Conservation (phyloP, 2,329 filamentous ascomycete species). For the Rutstroemia sp. region DNA sequence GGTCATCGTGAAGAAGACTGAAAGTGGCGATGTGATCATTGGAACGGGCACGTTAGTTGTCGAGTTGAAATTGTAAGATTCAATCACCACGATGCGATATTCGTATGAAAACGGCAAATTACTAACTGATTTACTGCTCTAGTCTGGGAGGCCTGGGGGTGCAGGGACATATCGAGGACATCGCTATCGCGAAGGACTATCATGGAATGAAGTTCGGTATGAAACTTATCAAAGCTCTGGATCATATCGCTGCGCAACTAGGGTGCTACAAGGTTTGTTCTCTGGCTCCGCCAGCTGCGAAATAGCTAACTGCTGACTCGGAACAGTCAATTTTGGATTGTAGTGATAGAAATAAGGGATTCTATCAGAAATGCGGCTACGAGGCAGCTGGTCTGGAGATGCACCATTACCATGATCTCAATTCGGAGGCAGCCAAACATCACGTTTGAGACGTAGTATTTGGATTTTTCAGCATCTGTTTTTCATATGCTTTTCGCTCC, state of each 20-base stretch:
- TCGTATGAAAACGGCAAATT: no score
- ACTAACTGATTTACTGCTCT: neutral
- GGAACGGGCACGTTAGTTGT: conserved; percentile 83
- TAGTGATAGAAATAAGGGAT: conserved; percentile 88
- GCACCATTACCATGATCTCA: conserved; percentile 71
- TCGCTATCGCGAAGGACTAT: conserved; percentile 86
- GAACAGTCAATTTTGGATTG: conserved; percentile 83
- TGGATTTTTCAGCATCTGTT: neutral
- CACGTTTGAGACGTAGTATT: conserved; percentile 4
- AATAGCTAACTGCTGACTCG: neutral
- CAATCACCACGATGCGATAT: no score
- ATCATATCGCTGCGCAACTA: conserved; percentile 75
- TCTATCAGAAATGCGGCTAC: conserved; percentile 79
- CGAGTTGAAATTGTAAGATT: conserved; percentile 79
- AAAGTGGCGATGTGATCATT: conserved; percentile 65
- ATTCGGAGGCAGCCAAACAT: conserved; percentile 11
- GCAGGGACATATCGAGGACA: conserved; percentile 95
- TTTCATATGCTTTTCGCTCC: no score
- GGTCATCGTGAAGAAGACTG: conserved; percentile 49
- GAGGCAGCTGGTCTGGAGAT: conserved; percentile 87
- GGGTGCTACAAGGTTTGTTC: conserved; percentile 70
- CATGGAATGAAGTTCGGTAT: conserved; percentile 94
- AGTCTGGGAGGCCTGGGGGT: conserved; percentile 71
- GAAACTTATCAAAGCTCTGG: conserved; percentile 85
- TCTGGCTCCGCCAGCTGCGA: neutral